Percentiles rank a stretch among this genome's conserved stretches.
phyloP scores from a whole-genome alignment of 2,329 filamentous ascomycete genomes.

The Cladophialophora bantiana region DNA sequence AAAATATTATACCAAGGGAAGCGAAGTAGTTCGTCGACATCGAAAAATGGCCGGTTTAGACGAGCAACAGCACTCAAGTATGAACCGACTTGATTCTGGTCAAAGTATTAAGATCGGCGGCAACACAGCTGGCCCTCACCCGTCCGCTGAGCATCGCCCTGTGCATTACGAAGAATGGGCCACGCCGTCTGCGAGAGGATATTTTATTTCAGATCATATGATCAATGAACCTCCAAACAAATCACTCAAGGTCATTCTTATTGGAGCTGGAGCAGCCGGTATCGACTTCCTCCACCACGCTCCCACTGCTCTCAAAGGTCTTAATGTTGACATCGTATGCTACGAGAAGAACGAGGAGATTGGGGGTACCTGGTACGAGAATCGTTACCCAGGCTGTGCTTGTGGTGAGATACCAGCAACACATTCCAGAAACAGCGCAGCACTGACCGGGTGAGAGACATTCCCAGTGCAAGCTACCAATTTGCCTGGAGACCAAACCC shows the following conservation, averaged over 20 bases:
- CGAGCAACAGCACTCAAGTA: too few relatives aligned
- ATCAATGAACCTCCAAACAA: constrained; percentile 7
- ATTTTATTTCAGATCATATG: constrained; percentile 8
- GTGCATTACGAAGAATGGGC: constrained; percentile 8
- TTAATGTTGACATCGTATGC: constrained; percentile 5
- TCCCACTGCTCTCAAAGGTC: background rate
- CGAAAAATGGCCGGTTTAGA: too few relatives aligned
- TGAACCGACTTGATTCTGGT: too few relatives aligned
- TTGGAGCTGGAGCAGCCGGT: constrained; percentile 4
- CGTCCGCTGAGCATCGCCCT: background rate
- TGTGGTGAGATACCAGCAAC: background rate
- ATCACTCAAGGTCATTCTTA: constrained; percentile 3
- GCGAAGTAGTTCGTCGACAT: too few relatives aligned
- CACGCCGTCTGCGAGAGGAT: background rate
- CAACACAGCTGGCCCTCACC: background rate
- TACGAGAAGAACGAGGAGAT: constrained; percentile 43
- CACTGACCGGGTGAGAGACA: constrained; percentile 45
- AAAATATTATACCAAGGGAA: too few relatives aligned
- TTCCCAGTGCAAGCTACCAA: constrained; percentile 44
- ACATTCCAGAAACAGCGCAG: constrained; percentile 23
- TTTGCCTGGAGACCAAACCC: constrained; percentile 48
- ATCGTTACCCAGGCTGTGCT: constrained; percentile 7
- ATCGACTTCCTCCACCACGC: constrained; percentile 11
- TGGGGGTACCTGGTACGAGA: constrained; percentile 24
- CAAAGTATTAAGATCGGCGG: too few relatives aligned